phyloP scores from a whole-genome alignment of 2,329 filamentous ascomycete species.

The Bipolaris zeicola region DNA sequence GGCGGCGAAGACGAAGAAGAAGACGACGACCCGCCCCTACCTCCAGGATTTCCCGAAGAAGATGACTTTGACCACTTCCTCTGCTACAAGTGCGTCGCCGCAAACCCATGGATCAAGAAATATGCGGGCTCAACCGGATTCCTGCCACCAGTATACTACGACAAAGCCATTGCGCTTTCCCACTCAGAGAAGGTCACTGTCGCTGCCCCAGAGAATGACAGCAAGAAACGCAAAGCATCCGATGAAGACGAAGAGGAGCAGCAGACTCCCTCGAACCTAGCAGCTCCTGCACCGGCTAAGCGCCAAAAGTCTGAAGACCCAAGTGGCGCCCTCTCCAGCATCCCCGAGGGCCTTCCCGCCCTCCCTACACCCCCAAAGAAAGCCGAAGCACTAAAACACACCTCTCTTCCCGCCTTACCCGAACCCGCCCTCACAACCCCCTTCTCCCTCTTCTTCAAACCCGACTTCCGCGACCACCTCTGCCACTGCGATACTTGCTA shows the following conservation, averaged over 20 bases:
- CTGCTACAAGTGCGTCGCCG: constrained; percentile 90
- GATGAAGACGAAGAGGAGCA: constrained; percentile 46
- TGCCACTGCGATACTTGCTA: constrained; percentile 87
- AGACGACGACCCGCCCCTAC: constrained; percentile 67
- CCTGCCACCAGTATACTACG: constrained; percentile 69
- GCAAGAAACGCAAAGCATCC: constrained; percentile 55
- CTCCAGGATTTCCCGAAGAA: constrained; percentile 84
- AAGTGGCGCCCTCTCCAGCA: constrained; percentile 43
- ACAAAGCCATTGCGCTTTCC: constrained; percentile 30
- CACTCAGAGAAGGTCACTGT: constrained; percentile 10
- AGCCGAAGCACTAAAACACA: constrained; percentile 63
- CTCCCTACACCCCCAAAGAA: constrained; percentile 40
- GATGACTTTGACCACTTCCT: constrained; percentile 89
- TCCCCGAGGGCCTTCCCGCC: constrained; percentile 31
- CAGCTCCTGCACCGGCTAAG: constrained; percentile 32
- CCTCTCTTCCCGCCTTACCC: constrained; percentile 62
- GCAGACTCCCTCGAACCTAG: constrained; percentile 17
- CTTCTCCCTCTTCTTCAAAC: constrained; percentile 83
- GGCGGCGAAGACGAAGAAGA: constrained; percentile 60
- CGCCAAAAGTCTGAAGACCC: constrained; percentile 46
- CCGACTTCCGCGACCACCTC: constrained; percentile 78
- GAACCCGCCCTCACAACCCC: constrained; percentile 56
- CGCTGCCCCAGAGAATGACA: constrained; percentile 23
- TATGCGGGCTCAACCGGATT: constrained; percentile 85
- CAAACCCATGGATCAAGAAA: constrained; percentile 87